Conservation (phyloP, 2,329 filamentous ascomycete genomes). For the Cladorrhinum sp. region DNA sequence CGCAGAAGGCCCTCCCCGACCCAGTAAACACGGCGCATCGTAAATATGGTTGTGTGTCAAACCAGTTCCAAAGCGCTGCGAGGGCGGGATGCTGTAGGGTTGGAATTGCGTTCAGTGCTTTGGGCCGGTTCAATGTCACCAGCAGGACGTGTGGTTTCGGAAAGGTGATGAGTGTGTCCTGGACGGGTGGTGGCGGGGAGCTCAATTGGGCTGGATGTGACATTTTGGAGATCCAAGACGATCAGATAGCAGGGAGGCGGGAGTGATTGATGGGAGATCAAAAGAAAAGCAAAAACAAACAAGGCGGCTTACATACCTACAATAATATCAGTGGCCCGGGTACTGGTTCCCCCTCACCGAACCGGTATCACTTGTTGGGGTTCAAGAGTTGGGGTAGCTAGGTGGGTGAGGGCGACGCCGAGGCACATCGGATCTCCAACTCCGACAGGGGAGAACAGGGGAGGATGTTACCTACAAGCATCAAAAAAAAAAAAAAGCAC, state of each 20-base stretch:
- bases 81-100: slow-evolving; percentile 48
- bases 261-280: neutral
- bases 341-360: neutral
- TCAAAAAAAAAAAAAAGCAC: neutral
- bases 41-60: slow-evolving; percentile 58
- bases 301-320: neutral
- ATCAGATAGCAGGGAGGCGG: too few relatives aligned
- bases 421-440: slow-evolving; percentile 16
- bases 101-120: slow-evolving; percentile 56
- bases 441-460: slow-evolving; percentile 11
- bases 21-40: slow-evolving; percentile 64
- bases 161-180: slow-evolving; percentile 39
- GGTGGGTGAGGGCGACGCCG: slow-evolving; percentile 11
- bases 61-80: slow-evolving; percentile 49
- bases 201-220: slow-evolving; percentile 13
- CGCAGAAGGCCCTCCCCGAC: slow-evolving; percentile 62
- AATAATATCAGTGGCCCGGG: neutral
- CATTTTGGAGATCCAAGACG: slow-evolving; percentile 14
- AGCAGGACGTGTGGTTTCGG: slow-evolving; percentile 55
- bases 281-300: neutral
- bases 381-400: neutral
- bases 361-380: slow-evolving; percentile 7
- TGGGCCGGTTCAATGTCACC: slow-evolving; percentile 57
- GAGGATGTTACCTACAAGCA: too few relatives aligned
- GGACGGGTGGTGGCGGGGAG: slow-evolving; percentile 20